A percentile compares a stretch with the other conserved stretches of the same genome.
These are phyloP conservation scores for Hevea brasiliensis DNA, from an alignment of 345 rosid species.

Conservation along the genomic window DNA sequence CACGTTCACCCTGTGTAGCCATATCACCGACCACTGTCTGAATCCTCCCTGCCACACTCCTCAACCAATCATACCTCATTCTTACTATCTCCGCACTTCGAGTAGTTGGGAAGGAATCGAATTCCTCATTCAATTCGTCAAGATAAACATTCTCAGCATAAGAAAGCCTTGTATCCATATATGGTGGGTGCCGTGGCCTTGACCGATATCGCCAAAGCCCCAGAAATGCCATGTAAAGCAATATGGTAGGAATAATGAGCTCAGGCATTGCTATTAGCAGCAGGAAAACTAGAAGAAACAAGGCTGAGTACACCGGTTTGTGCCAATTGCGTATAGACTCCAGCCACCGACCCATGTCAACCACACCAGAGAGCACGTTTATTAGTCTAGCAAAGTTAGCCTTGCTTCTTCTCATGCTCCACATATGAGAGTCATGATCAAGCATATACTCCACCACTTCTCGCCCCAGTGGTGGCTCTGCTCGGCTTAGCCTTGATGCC, in stretches of 20 bases:
- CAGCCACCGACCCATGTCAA: conserved; percentile 35
- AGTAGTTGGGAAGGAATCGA: conserved; percentile 63
- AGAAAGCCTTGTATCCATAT: conserved; percentile 65
- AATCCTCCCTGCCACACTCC: conserved; percentile 72
- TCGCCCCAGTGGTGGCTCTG: conserved; percentile 65
- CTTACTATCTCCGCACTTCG: conserved; percentile 55
- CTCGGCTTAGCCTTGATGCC: conserved; percentile 50
- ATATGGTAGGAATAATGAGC: conserved; percentile 45
- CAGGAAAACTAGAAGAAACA: conserved; percentile 46
- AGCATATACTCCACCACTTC: conserved; percentile 82
- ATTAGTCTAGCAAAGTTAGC: conserved; percentile 66
- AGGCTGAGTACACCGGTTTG: conserved; percentile 52
- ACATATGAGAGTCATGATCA: conserved; percentile 68
- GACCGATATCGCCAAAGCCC: conserved; percentile 57
- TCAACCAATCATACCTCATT: conserved; percentile 60
- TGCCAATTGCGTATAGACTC: conserved; percentile 53
- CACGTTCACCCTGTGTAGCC: conserved; percentile 73
- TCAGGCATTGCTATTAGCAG: conserved; percentile 50
- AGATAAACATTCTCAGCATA: conserved; percentile 54
- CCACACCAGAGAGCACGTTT: conserved; percentile 46
- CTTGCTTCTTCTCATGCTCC: conserved; percentile 88
- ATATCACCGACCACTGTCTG: conserved; percentile 70
- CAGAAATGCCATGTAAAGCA: conserved; percentile 44
- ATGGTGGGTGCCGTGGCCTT: conserved; percentile 62
- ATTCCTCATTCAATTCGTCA: conserved; percentile 70